Evolutionary conservation across 805 yeast genomes (phyloP).

Genomic region (Metschnikowia gelsemii): DNA sequence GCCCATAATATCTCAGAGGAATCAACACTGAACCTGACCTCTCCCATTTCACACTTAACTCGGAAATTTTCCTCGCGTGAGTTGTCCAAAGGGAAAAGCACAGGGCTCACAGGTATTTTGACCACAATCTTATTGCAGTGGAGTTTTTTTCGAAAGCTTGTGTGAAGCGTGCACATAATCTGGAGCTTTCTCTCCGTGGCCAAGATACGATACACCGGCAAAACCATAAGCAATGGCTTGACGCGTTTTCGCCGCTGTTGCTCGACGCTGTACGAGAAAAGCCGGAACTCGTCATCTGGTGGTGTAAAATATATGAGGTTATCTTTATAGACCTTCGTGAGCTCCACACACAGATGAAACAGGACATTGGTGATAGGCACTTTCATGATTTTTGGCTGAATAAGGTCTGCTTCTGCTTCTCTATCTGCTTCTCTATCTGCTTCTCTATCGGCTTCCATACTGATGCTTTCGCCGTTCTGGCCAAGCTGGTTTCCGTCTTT

Average conservation of each 20-base stretch:
- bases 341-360: conserved; percentile 68
- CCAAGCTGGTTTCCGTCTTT: conserved; percentile 16
- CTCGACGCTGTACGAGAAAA: conserved; percentile 44
- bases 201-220: conserved; percentile 34
- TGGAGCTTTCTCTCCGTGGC: conserved; percentile 28
- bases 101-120: conserved; percentile 36
- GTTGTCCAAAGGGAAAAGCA: conserved; percentile 28
- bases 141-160: conserved; percentile 36
- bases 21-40: conserved; percentile 70
- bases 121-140: conserved; percentile 33
- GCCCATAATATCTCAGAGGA: conserved; percentile 71
- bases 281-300: conserved; percentile 59
- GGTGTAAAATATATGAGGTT: conserved; percentile 79
- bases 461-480: conserved; percentile 4
- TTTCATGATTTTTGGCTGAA: conserved; percentile 8
- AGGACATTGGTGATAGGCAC: conserved; percentile 41
- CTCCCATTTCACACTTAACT: conserved; percentile 65
- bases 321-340: conserved; percentile 62
- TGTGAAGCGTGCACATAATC: conserved; percentile 33
- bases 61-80: conserved; percentile 16
- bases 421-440: conserved; percentile 7
- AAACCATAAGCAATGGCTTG: conserved; percentile 45
- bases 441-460: too few species aligned
- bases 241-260: conserved; percentile 37
- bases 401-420: neutral